Evolutionary conservation across 2,329 filamentous ascomycete species (phyloP).

Genomic region (Eutypella sp.): DNA sequence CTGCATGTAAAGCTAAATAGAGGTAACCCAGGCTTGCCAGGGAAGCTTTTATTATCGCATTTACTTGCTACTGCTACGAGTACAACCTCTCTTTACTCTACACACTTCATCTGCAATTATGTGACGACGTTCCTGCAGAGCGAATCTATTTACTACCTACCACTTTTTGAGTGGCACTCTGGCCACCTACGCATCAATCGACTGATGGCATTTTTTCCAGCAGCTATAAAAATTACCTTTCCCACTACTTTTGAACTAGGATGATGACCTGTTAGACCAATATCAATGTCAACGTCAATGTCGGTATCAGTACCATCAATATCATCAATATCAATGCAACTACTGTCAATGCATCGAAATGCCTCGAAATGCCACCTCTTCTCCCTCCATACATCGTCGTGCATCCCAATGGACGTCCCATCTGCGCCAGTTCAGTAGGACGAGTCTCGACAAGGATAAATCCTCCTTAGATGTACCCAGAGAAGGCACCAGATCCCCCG

Average conservation of each 20-base stretch:
- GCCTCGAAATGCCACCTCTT: slow-evolving; percentile 26
- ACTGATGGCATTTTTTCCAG: too few relatives aligned
- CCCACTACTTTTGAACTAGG: slow-evolving; percentile 12
- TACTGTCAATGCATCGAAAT: too few relatives aligned
- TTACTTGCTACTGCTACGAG: background rate
- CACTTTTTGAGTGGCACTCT: background rate
- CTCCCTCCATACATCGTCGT: slow-evolving; percentile 40
- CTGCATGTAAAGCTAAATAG: too few relatives aligned
- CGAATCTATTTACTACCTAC: background rate
- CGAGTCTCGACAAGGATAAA: slow-evolving; percentile 40
- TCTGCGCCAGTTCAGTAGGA: slow-evolving; percentile 47
- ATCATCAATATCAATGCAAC: too few relatives aligned
- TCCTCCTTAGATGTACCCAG: slow-evolving; percentile 11
- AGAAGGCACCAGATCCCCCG: slow-evolving; percentile 37
- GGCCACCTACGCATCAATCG: background rate
- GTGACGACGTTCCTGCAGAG: too few relatives aligned
- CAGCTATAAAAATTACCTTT: too few relatives aligned
- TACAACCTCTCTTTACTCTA: background rate
- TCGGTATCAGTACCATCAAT: too few relatives aligned
- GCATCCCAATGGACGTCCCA: slow-evolving; percentile 46
- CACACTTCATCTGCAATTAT: too few relatives aligned
- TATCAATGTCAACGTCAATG: too few relatives aligned
- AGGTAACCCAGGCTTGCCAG: too few relatives aligned
- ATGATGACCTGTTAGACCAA: slow-evolving; percentile 20
- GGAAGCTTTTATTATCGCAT: too few relatives aligned